Base-by-base conservation (phyloP, 192 early-diverging fungal species). In the Backusella morwellensis region DNA sequence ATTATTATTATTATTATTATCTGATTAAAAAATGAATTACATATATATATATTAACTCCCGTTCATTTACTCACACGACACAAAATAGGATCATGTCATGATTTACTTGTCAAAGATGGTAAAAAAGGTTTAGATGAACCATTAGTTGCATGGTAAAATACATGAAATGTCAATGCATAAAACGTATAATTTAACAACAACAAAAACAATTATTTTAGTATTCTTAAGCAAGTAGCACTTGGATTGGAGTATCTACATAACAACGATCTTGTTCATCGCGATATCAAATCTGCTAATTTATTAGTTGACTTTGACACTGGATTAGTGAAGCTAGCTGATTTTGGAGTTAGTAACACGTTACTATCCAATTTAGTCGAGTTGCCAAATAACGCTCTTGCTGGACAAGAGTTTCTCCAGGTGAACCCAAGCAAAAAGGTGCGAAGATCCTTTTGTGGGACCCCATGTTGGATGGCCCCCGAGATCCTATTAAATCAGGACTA, bases 241-340 rank as follows among this genome's bases (percentile, higher is more conserved):
- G 92, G 91, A 1, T 70, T 93, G 15, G 90, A 89, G 9, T 93
- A 93, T 76, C 80, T 93, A 35, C 92, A 93, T 81, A 77, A 80
- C 35, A 88, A 88, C 73, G 88, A 85, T 11, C 63, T 92, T 35
- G 89, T 93, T 52, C 92, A 93, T 77, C 86, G 92, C 5, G 92
- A 93, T 73, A 84, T 93, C 44, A 93, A 93, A 78, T 89, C 90
- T 4, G 91, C 90, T 19, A 93, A 93, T 77, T 67, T 92, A 50
- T 80, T 93, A 41, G 81, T 93, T 44, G 87, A 90, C 72, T 82
- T 79, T 11, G 86, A 42, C 35, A 78, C 89, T 44, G 92, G 92
- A 1, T 71, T 86, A 12, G 88, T 92, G 0, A 87, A 89, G 68
- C 75, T 93, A 38, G 90, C 88, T 9, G 91, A 93, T 80, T 93